Evolutionary conservation across 2,329 filamentous ascomycete species (phyloP), one percentile per base, ranked within the genome.

Genomic region (Elsinoe australis): DNA sequence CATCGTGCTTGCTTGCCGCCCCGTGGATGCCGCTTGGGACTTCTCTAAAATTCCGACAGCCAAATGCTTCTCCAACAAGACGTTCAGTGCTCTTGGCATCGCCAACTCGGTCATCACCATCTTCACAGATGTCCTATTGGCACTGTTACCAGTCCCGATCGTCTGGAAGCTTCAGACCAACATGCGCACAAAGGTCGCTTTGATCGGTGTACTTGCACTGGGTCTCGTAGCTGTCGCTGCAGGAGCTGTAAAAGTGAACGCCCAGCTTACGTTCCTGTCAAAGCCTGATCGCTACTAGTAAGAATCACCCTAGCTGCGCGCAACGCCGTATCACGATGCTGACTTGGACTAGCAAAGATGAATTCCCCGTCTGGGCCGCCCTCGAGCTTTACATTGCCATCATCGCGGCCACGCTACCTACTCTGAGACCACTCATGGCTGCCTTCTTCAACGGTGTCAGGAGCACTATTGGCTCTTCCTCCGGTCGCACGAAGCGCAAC

Each of bases 1-100:
- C 2, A 56, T 74, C 33, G 64, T 74, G 8, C 72, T 74, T 54
- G 64, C 70, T 44, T 76, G 73, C 51, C 45, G 64, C 12, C 71
- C 72, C 0, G 60, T 75, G 3, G 46, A 56, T 10, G 71, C 71
- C 5, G 62, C 63, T 0, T 76, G 72, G 72, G 54, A 61, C 14
- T 59, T 61, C 7, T 54, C 58, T 3, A 58, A 56, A 2, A 57
- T 51, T 5, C 57, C 56, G 4, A 59, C 52, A 15, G 67, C 69
- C 0, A 64, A 62, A 15, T 76, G 72, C 55, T 72, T 68, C 53
- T 64, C 61, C 6, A 57, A 58, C 24, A 52, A 48, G 2, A 67
- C 64, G 0, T 74, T 69, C 54, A 64, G 60, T 9, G 60, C 63
- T 18, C 62, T 74, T 19, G 70, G 68, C 9, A 56, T 74, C 12